phyloP scores from a whole-genome alignment of 495 filamentous ascomycete species.

The Podospora pseudopauciseta region DNA sequence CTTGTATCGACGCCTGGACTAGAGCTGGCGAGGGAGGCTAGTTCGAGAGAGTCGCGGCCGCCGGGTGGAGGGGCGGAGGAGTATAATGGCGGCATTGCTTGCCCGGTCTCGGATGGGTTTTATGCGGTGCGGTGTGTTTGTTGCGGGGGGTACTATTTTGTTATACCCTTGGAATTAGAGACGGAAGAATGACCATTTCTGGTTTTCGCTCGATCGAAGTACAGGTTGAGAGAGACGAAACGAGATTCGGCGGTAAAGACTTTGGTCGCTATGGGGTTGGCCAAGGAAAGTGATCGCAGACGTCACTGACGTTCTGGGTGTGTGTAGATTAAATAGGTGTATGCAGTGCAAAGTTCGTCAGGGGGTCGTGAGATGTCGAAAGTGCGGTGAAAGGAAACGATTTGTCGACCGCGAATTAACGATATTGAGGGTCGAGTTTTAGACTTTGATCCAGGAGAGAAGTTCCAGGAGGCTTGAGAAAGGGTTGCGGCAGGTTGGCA shows the following conservation, averaged over 20 bases:
- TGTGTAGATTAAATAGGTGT: conserved; percentile 4
- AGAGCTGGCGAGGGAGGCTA: conserved; percentile 88
- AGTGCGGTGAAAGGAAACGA: not conserved
- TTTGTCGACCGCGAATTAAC: not conserved
- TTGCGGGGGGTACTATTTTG: not conserved
- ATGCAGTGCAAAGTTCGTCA: conserved; percentile 1
- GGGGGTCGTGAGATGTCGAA: not conserved
- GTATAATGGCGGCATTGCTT: conserved; percentile 44
- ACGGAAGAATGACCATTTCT: not conserved
- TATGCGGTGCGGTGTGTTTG: not conserved
- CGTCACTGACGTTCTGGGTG: conserved; percentile 13
- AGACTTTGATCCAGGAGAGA: not conserved
- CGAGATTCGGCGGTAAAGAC: conserved; percentile 6
- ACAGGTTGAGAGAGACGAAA: conserved; percentile 1
- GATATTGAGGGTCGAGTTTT: not conserved
- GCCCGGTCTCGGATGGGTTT: not conserved
- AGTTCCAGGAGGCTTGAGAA: not conserved
- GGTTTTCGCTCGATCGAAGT: not conserved
- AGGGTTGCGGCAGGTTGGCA: not conserved
- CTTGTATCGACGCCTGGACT: conserved; percentile 61
- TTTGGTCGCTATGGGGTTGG: not conserved
- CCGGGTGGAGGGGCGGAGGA: conserved; percentile 42
- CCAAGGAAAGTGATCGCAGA: not conserved
- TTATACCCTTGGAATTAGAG: not conserved
- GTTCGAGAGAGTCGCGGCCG: conserved; percentile 89